A percentile compares a stretch with the other conserved stretches of the same genome.
These are phyloP conservation scores for Colletotrichum sp. DNA, from an alignment of 2,329 filamentous ascomycete genomes.

Conservation along the genomic window DNA sequence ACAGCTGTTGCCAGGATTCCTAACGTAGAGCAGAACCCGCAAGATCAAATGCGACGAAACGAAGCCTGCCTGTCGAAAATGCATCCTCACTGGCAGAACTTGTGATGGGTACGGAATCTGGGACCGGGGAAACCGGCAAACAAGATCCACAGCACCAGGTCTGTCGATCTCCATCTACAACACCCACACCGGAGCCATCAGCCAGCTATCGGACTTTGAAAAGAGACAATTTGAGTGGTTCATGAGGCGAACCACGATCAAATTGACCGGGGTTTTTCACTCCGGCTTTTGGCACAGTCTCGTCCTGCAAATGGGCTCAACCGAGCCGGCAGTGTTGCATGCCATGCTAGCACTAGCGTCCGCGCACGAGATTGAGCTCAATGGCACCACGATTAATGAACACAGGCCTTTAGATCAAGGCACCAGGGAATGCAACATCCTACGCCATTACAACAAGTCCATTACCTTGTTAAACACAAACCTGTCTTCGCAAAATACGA, in stretches of 20 bases:
- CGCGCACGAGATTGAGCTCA: conserved; percentile 30
- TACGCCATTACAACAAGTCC: conserved; percentile 41
- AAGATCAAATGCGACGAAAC: conserved; percentile 31
- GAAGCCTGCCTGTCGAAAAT: conserved; percentile 23
- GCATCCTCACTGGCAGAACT: conserved; percentile 23
- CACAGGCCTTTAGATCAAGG: neutral
- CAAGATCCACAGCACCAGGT: neutral
- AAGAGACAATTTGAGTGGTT: conserved; percentile 48
- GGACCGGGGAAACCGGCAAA: conserved; percentile 10
- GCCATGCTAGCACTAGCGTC: conserved; percentile 43
- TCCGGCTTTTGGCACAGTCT: conserved; percentile 43
- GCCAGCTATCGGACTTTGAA: neutral
- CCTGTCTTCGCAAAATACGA: conserved; percentile 27
- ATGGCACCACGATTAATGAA: neutral
- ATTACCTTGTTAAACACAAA: conserved; percentile 40
- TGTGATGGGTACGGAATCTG: conserved; percentile 29
- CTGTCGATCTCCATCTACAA: neutral
- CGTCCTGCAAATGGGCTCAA: conserved; percentile 37
- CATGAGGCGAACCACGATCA: conserved; percentile 37
- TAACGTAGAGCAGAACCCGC: conserved; percentile 13
- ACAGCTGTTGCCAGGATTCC: neutral
- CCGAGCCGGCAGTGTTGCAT: conserved; percentile 44
- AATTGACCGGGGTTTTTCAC: conserved; percentile 39
- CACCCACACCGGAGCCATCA: neutral
- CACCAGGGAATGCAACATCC: conserved; percentile 25